Evolutionary conservation across 805 yeast species (phyloP).

Genomic region (Nakazawaea populi): DNA sequence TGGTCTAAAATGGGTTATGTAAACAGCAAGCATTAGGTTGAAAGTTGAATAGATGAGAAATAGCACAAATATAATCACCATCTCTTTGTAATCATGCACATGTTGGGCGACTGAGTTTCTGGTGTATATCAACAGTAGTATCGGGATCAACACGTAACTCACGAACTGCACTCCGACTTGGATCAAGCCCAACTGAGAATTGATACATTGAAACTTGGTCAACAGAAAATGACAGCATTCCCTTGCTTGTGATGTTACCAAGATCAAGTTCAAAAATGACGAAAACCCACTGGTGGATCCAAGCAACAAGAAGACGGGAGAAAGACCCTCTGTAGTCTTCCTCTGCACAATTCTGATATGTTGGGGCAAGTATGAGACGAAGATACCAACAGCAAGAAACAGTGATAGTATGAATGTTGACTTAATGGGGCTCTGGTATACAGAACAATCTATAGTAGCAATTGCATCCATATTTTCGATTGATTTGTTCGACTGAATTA

Average conservation of each 20-base stretch:
- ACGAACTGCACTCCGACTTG: conserved; percentile 62
- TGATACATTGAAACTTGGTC: conserved; percentile 51
- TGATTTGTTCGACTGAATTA: not conserved
- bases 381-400: conserved; percentile 59
- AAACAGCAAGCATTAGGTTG: conserved; percentile 28
- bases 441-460: conserved; percentile 24
- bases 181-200: conserved; percentile 57
- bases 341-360: conserved; percentile 52
- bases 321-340: conserved; percentile 69
- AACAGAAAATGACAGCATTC: conserved; percentile 48
- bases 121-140: conserved; percentile 47
- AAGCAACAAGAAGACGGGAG: conserved; percentile 63
- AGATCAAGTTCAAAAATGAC: conserved; percentile 58
- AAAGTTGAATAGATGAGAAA: conserved; percentile 32
- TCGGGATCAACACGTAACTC: conserved; percentile 52
- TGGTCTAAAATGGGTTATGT: conserved; percentile 15
- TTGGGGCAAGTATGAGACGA: conserved; percentile 71
- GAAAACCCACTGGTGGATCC: conserved; percentile 68
- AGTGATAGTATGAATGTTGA: conserved; percentile 44
- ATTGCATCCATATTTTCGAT: not conserved
- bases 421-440: conserved; percentile 43
- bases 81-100: conserved; percentile 34
- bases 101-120: conserved; percentile 40
- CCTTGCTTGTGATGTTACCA: conserved; percentile 56
- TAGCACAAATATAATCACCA: conserved; percentile 33